Conservation (phyloP, 495 filamentous ascomycete genomes). For the Xylona heveae region DNA sequence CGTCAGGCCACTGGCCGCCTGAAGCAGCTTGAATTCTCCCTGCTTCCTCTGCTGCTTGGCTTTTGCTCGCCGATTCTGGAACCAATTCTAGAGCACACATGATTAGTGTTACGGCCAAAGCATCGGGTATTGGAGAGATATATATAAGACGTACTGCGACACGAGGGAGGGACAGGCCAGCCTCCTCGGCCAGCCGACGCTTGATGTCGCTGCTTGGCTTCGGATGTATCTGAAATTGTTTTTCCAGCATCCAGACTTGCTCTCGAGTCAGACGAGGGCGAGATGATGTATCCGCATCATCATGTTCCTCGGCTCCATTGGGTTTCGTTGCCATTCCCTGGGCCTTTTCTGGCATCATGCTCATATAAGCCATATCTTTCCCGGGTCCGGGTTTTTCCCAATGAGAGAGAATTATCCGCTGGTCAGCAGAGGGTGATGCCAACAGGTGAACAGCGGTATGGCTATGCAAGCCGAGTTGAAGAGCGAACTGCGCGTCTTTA, state of each 20-base stretch:
- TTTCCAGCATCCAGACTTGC: slow-evolving; percentile 57
- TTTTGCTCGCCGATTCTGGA: slow-evolving; percentile 72
- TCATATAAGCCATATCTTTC: too few relatives aligned
- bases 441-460: too few relatives aligned
- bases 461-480: too few relatives aligned
- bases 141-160: slow-evolving; percentile 42
- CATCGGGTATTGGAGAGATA: slow-evolving; percentile 1
- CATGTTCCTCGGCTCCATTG: slow-evolving; percentile 5
- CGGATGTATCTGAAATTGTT: slow-evolving; percentile 50
- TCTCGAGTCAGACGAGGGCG: slow-evolving; percentile 58
- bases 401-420: too few relatives aligned
- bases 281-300: slow-evolving; percentile 24
- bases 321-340: too few relatives aligned
- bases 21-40: slow-evolving; percentile 37
- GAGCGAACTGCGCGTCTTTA: too few relatives aligned
- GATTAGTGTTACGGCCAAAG: not conserved
- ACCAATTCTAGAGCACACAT: slow-evolving; percentile 50
- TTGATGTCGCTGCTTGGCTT: slow-evolving; percentile 63
- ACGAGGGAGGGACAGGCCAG: slow-evolving; percentile 49
- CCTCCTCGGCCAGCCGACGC: slow-evolving; percentile 47
- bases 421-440: too few relatives aligned
- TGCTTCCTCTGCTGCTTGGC: slow-evolving; percentile 59
- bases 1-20: too few relatives aligned
- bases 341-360: too few relatives aligned
- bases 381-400: too few relatives aligned